Evolutionary conservation across 345 rosid species (phyloP), one percentile per base, ranked within the genome.

Genomic region (Psidium guajava): DNA sequence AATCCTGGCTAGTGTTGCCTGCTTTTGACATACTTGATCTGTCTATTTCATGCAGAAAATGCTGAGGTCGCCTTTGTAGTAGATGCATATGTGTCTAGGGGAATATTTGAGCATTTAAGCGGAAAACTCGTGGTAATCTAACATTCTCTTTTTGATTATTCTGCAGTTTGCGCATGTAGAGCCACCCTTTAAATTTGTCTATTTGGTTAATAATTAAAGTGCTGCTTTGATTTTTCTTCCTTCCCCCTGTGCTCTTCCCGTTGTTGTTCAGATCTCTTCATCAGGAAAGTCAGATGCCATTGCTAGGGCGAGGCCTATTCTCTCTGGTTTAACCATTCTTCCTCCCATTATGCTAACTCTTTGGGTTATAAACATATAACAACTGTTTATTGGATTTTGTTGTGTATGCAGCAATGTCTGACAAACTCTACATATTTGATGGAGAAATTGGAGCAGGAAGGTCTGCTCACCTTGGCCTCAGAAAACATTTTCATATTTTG

Each of bases 361-460:
- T 18, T 20, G 44, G 77, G 77, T 64, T 2, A 64, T 64, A 64
- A 64, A 32, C 77, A 40, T 64, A 64, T 16, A 8, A 18, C 42
- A 64, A 64, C 77, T 1, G 44, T 64, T 32, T 2, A 8, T 64
- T 64, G 77, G 44, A 6, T 85, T 83, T 27, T 85, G 53, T 83
- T 85, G 83, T 87, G 53, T 51, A 51, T 77, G 86, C 94, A 96
- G 99, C 94, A 87, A 94, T 96, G 96, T 92, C 93, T 40, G 90
- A 93, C 82, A 94, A 89, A 90, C 89, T 95, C 80, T 94, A 93
- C 87, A 85, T 92, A 47, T 95, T 93, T 84, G 95, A 93, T 58
- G 96, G 96, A 86, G 96, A 95, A 92, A 87, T 92, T 84, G 95
- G 98, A 87, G 95, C 93, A 88, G 96, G 93, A 90, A 91, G 99